These are phyloP conservation scores for Peribolospora baueri DNA, from an alignment of 768 basidiomycete genomes.

Conservation along the genomic window DNA sequence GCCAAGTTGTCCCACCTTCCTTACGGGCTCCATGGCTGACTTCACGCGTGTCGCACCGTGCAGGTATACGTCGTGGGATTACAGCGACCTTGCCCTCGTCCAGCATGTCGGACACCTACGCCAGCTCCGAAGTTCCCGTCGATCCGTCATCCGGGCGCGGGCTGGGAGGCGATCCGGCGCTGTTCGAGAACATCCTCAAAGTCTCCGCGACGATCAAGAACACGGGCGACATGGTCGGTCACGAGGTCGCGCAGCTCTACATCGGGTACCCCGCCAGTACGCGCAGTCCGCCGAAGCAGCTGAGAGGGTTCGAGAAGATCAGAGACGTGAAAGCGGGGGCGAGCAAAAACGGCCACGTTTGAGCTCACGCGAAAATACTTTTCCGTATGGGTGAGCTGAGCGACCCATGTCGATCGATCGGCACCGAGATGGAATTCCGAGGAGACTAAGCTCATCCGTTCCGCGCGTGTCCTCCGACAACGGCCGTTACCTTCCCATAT, in stretches of 20 bases:
- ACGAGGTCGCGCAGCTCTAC: constrained; percentile 21
- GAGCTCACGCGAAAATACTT: constrained; percentile 9
- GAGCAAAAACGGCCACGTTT: constrained; percentile 13
- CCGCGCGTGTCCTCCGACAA: too few species aligned
- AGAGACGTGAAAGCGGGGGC: constrained; percentile 12
- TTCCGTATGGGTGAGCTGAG: neutral
- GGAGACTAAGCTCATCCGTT: too few species aligned
- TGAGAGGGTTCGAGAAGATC: constrained; percentile 19
- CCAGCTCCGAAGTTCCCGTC: constrained; percentile 15
- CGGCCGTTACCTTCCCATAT: too few species aligned
- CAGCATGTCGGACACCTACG: constrained; percentile 9
- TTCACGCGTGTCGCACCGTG: neutral
- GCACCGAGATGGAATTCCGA: too few species aligned
- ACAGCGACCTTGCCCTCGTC: constrained; percentile 9
- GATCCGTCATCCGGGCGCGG: constrained; percentile 19
- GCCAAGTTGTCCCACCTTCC: neutral
- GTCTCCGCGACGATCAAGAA: constrained; percentile 18
- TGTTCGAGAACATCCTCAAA: constrained; percentile 18
- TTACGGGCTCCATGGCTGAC: neutral
- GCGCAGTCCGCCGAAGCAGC: constrained; percentile 17
- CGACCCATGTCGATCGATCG: too few species aligned
- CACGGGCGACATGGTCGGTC: constrained; percentile 17
- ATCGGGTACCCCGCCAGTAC: constrained; percentile 15
- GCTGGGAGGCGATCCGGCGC: constrained; percentile 3
- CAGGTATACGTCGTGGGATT: constrained; percentile 17